Evolutionary conservation across 441 rosid genomes (phyloP).

Genomic region (Corymbia calophylla): DNA sequence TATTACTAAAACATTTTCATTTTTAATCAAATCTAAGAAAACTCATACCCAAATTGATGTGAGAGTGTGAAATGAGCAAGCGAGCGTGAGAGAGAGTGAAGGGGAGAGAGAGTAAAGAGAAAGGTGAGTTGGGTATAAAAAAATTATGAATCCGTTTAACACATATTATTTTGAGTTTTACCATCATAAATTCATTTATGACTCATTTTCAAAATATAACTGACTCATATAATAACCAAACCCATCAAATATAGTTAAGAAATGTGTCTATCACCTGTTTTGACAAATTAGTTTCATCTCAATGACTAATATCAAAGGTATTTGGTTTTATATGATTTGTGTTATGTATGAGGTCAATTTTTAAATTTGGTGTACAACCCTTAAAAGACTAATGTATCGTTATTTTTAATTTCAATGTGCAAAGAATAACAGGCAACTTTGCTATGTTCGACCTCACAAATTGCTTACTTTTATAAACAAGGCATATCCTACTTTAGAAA

Average conservation of each 20-base stretch:
- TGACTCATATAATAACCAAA: not conserved
- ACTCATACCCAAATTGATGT: not conserved
- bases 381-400: not conserved
- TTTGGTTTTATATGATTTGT: not conserved
- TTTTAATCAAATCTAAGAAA: too few species aligned
- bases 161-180: too few species aligned
- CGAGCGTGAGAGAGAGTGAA: not conserved
- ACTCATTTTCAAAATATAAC: not conserved
- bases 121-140: not conserved
- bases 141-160: not conserved
- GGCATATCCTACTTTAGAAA: too few species aligned
- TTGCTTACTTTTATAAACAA: too few species aligned
- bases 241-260: not conserved
- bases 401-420: not conserved
- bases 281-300: not conserved
- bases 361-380: not conserved
- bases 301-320: not conserved
- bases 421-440: not conserved
- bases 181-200: not conserved
- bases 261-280: not conserved
- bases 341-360: not conserved
- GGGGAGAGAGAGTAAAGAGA: not conserved
- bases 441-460: too few species aligned
- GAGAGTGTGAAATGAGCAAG: not conserved
- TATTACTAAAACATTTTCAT: not conserved